phyloP scores from a whole-genome alignment of 2,329 filamentous ascomycete genomes.

The Aspergillus oerlinghausenensis region DNA sequence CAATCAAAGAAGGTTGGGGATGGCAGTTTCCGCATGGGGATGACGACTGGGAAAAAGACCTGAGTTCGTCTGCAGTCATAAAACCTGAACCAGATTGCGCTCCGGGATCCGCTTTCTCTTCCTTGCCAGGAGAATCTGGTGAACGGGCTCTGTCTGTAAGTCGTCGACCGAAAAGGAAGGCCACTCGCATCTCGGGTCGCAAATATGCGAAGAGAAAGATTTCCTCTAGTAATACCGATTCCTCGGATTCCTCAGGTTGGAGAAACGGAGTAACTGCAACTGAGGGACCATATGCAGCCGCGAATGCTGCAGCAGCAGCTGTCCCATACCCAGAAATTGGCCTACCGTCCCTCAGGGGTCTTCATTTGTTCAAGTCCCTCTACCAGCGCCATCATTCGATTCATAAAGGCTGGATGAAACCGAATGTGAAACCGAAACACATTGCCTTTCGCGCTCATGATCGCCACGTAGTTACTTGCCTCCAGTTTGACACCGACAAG shows the following conservation, averaged over 20 bases:
- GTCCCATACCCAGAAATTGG: conserved; percentile 79
- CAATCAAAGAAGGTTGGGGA: conserved; percentile 89
- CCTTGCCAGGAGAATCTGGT: conserved; percentile 17
- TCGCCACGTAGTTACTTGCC: conserved; percentile 91
- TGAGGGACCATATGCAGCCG: conserved; percentile 78
- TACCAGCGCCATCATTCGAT: conserved; percentile 93
- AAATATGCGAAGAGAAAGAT: conserved; percentile 57
- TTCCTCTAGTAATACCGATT: conserved; percentile 40
- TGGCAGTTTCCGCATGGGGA: conserved; percentile 83
- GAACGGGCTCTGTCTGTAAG: conserved; percentile 22
- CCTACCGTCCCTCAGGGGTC: conserved; percentile 68
- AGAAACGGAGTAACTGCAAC: conserved; percentile 49
- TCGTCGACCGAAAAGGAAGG: conserved; percentile 46
- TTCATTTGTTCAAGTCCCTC: conserved; percentile 94
- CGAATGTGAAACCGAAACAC: conserved; percentile 77
- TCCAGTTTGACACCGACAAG: conserved; percentile 97
- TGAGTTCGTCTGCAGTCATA: conserved; percentile 53
- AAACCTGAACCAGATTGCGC: conserved; percentile 38
- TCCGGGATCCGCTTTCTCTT: conserved; percentile 15
- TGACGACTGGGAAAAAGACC: conserved; percentile 73
- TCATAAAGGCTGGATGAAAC: conserved; percentile 82
- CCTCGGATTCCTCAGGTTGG: conserved; percentile 41
- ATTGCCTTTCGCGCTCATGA: conserved; percentile 96
- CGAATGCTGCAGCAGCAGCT: conserved; percentile 75
- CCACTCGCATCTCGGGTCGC: conserved; percentile 41